These are phyloP conservation scores for Aphanoascus verrucosus DNA, from an alignment of 2,329 filamentous ascomycete genomes.

Conservation along the genomic window DNA sequence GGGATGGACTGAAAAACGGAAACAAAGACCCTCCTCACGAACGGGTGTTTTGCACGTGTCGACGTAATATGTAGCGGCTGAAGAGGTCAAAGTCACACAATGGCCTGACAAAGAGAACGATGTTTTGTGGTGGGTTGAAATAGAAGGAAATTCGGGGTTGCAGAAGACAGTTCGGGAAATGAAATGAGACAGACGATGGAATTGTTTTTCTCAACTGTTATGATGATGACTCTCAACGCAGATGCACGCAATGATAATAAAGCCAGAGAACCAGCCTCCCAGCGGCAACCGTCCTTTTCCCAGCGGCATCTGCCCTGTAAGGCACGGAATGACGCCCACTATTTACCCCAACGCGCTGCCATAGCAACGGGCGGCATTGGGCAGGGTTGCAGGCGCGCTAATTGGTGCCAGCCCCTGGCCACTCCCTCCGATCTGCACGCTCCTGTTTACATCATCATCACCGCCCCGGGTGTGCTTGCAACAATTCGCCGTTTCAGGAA, in stretches of 20 bases:
- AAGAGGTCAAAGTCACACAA: background rate
- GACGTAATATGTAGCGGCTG: background rate
- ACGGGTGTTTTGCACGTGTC: slow-evolving; percentile 1
- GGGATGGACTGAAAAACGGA: slow-evolving; percentile 15
- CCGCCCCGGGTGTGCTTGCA: background rate
- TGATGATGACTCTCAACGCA: background rate
- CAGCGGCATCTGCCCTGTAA: background rate
- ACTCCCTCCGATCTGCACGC: background rate
- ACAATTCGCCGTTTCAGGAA: slow-evolving; percentile 6
- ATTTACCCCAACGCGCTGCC: slow-evolving; percentile 10
- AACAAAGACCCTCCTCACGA: slow-evolving; percentile 14
- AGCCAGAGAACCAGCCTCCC: slow-evolving; percentile 23
- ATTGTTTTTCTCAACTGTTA: background rate
- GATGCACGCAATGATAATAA: background rate
- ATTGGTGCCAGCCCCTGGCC: slow-evolving; percentile 2
- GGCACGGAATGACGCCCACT: slow-evolving; percentile 1
- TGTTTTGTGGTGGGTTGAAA: too few relatives aligned
- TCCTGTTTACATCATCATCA: slow-evolving; percentile 3
- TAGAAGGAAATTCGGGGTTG: too few relatives aligned
- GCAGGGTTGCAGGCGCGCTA: background rate
- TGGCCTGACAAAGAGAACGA: background rate
- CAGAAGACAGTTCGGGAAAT: background rate
- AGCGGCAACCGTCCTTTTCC: slow-evolving; percentile 15
- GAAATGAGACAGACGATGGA: background rate
- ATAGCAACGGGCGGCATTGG: slow-evolving; percentile 7